A percentile compares a stretch with the other conserved stretches of the same genome.
These are phyloP conservation scores for Yarrowia bubula DNA, from an alignment of 805 yeast species.

Conservation along the genomic window DNA sequence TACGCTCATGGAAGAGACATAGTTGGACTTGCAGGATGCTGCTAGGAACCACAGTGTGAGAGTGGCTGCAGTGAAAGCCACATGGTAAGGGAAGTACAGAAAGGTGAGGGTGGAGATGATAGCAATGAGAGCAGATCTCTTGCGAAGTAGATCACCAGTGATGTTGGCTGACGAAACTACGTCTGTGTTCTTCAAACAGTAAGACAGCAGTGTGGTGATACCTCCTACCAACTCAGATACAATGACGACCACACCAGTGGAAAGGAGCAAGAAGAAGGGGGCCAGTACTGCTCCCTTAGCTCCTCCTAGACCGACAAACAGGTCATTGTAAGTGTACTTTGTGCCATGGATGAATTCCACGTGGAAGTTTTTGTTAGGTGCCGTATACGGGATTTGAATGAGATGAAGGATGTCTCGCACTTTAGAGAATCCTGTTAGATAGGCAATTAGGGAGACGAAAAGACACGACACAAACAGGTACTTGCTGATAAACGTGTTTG, in stretches of 20 bases:
- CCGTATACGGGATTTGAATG: slow-evolving; percentile 6
- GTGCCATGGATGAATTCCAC: not conserved
- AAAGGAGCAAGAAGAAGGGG: not conserved
- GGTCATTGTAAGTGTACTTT: slow-evolving; percentile 23
- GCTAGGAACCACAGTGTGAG: slow-evolving; percentile 57
- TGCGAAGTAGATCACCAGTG: not conserved
- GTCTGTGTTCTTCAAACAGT: not conserved
- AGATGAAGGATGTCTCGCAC: slow-evolving; percentile 1
- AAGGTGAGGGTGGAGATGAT: not conserved
- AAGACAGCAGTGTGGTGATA: not conserved
- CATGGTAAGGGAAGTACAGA: slow-evolving; percentile 67
- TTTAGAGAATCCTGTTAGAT: not conserved
- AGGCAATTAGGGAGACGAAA: not conserved
- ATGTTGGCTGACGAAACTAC: not conserved
- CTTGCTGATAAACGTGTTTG: slow-evolving; percentile 39
- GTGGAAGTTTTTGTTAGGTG: not conserved
- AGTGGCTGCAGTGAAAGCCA: slow-evolving; percentile 63
- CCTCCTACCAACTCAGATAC: not conserved
- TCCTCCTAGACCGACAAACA: slow-evolving; percentile 18
- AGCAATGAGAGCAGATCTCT: not conserved
- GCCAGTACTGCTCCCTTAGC: slow-evolving; percentile 7
- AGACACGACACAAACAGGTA: slow-evolving; percentile 52
- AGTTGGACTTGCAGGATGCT: slow-evolving; percentile 42
- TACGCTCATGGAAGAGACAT: slow-evolving; percentile 57
- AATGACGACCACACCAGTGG: slow-evolving; percentile 4